Conservation (phyloP, 106 monocot species). For the Narthecium ossifragum region DNA sequence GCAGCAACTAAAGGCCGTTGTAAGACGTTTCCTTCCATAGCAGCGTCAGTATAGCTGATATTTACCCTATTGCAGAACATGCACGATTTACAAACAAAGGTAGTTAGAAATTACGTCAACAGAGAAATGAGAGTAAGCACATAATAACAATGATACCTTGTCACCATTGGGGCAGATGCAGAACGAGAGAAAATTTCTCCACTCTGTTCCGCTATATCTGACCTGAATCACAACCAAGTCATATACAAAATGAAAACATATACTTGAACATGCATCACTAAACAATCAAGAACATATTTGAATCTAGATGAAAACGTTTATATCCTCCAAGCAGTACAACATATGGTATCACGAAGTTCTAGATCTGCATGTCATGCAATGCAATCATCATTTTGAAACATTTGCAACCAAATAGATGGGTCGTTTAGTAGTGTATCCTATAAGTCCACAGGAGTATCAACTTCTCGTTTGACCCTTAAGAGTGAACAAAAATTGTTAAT, state of each 20-base stretch:
- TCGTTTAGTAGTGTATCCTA: no score
- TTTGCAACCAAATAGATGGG: no score
- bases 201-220: constrained; percentile 90
- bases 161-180: constrained; percentile 22
- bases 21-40: constrained; percentile 52
- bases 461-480: background rate
- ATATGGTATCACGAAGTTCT: no score
- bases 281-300: no score
- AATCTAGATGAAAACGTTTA: no score
- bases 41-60: constrained; percentile 33
- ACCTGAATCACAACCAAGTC: constrained; percentile 50
- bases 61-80: constrained; percentile 43
- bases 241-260: no score
- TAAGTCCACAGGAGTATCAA: background rate
- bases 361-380: no score
- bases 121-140: background rate
- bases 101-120: background rate
- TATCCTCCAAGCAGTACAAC: no score
- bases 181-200: constrained; percentile 70
- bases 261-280: background rate
- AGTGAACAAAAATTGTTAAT: no score
- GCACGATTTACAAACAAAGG: constrained; percentile 2
- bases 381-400: no score
- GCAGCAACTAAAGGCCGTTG: constrained; percentile 34
- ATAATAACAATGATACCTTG: no score